A percentile compares a stretch with the other conserved stretches of the same genome.
phyloP scores from a whole-genome alignment of 2,329 filamentous ascomycete genomes.

The Alternaria panax region DNA sequence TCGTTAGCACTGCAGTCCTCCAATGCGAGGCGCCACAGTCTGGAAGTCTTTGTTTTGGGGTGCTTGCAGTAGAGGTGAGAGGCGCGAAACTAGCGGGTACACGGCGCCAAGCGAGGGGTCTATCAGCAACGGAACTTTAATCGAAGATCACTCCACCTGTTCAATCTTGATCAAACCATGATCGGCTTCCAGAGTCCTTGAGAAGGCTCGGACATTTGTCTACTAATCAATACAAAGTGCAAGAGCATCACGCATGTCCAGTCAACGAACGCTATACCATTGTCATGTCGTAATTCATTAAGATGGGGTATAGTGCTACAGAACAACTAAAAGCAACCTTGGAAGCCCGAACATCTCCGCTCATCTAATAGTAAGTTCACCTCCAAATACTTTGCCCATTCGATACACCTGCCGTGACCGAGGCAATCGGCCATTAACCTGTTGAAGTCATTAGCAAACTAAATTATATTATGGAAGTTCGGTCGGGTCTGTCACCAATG shows the following conservation, averaged over 20 bases:
- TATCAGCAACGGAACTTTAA: conserved; percentile 9
- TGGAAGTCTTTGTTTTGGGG: conserved; percentile 6
- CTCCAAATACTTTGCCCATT: conserved; percentile 30
- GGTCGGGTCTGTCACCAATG: conserved; percentile 21
- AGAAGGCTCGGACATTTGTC: background rate
- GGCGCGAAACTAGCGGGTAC: conserved; percentile 1
- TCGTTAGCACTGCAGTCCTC: conserved; percentile 24
- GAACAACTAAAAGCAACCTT: background rate
- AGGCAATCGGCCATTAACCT: conserved; percentile 33
- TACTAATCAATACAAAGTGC: background rate
- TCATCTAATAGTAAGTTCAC: conserved; percentile 21
- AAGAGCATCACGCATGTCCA: background rate
- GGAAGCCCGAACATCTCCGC: background rate
- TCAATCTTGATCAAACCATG: conserved; percentile 6
- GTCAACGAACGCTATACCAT: background rate
- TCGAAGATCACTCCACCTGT: conserved; percentile 3
- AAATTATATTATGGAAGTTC: background rate
- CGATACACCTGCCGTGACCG: conserved; percentile 32
- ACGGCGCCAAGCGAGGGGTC: conserved; percentile 10
- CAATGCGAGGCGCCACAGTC: conserved; percentile 17
- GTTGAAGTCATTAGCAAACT: conserved; percentile 5
- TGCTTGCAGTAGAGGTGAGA: conserved; percentile 1
- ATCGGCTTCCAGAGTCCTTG: background rate
- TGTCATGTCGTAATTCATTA: background rate
- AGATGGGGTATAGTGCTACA: conserved; percentile 3